Conservation (phyloP, 2,329 filamentous ascomycete species). For the Monilinia fructigena region DNA sequence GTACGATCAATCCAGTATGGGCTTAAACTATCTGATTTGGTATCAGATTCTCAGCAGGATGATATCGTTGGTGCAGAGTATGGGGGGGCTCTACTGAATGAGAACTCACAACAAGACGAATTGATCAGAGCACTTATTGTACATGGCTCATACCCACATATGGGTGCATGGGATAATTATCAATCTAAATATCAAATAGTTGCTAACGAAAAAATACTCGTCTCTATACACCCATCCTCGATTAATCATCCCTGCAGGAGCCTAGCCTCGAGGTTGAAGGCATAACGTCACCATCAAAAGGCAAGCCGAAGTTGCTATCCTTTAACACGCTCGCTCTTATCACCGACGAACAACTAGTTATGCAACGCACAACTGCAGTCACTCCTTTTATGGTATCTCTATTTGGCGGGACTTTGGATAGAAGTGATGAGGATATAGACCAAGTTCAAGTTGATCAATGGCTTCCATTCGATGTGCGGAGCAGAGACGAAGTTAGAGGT, state of each 20-base stretch:
- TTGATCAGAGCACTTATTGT: constrained; percentile 49
- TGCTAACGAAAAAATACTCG: not conserved
- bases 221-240: constrained; percentile 1
- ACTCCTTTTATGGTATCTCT: constrained; percentile 21
- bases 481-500: not conserved
- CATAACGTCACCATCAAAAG: not conserved
- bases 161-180: constrained; percentile 38
- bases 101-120: constrained; percentile 44
- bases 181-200: not conserved
- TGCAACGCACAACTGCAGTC: constrained; percentile 21
- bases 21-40: constrained; percentile 6
- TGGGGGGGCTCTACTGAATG: constrained; percentile 44
- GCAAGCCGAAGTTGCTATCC: not conserved
- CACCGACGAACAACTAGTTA: not conserved
- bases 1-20: not conserved
- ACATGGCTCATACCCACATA: constrained; percentile 47
- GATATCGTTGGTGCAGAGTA: constrained; percentile 26
- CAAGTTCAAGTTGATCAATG: constrained; percentile 15
- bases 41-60: not conserved
- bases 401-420: constrained; percentile 15
- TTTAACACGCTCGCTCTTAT: not conserved
- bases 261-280: not conserved
- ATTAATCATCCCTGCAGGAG: constrained; percentile 12
- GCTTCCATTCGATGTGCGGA: constrained; percentile 14
- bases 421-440: not conserved